These are phyloP conservation scores for Hemisphaericaspora xylanilytica DNA, from an alignment of 1,139 yeast genomes.

Conservation along the genomic window DNA sequence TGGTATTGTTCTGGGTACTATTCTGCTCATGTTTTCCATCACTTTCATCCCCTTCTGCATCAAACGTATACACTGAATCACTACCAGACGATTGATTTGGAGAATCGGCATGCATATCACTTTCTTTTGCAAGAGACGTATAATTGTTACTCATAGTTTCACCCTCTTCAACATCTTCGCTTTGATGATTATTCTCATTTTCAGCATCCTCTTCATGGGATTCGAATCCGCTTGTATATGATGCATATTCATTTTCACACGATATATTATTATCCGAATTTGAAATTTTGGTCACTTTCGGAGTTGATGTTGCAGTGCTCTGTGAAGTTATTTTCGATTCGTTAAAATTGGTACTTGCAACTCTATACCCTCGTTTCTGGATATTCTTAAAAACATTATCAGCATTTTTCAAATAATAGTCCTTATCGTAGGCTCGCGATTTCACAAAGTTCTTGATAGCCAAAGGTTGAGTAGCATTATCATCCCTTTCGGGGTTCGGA, in stretches of 20 bases:
- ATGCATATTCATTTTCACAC: constrained; percentile 25
- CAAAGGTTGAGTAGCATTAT: background rate
- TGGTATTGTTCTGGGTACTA: background rate
- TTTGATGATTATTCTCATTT: constrained; percentile 15
- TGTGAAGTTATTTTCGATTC: constrained; percentile 6
- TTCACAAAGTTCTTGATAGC: constrained; percentile 31
- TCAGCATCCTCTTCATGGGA: constrained; percentile 19
- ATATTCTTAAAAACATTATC: constrained; percentile 40
- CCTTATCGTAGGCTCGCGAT: constrained; percentile 33
- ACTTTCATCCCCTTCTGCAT: constrained; percentile 15
- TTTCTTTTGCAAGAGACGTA: constrained; percentile 21
- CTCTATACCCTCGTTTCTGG: constrained; percentile 32
- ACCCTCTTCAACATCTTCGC: constrained; percentile 3
- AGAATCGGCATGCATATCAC: background rate
- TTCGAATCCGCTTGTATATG: constrained; percentile 34
- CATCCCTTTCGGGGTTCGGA: background rate
- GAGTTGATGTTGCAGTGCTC: constrained; percentile 40
- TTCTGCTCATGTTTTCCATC: background rate
- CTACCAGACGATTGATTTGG: background rate
- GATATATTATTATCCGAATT: constrained; percentile 10
- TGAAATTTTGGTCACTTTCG: constrained; percentile 25
- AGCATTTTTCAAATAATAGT: constrained; percentile 39
- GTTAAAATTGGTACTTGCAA: constrained; percentile 10
- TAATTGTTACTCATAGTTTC: constrained; percentile 21
- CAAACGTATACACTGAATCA: constrained; percentile 24